A percentile compares a stretch with the other conserved stretches of the same genome.
phyloP scores from a whole-genome alignment of 176 grass and related monocot genomes.

The Eleusine indica region DNA sequence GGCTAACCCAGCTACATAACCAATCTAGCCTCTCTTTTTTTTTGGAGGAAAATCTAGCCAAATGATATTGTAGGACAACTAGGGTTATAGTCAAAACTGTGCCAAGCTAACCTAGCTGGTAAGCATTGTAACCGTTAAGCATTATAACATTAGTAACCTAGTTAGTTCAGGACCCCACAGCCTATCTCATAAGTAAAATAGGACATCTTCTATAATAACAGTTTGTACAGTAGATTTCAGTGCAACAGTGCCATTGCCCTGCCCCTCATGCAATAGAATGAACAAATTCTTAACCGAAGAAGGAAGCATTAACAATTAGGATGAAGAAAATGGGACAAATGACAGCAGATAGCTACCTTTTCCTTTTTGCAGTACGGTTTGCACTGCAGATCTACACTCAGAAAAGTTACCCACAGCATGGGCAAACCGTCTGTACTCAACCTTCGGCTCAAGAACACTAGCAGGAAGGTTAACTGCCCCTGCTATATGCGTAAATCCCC shows the following conservation, averaged over 20 bases:
- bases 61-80: not conserved
- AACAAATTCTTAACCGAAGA: not conserved
- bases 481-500: conserved; percentile 50
- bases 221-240: not conserved
- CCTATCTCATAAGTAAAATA: not conserved
- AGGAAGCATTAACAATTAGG: not conserved
- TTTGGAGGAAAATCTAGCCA: not conserved
- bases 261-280: not conserved
- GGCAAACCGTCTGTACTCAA: conserved; percentile 41
- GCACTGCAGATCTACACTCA: conserved; percentile 70
- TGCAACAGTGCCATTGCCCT: not conserved
- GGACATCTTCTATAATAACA: not conserved
- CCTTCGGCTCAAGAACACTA: conserved; percentile 49
- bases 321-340: not conserved
- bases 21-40: too few species aligned
- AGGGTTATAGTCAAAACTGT: not conserved
- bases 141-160: not conserved
- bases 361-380: conserved; percentile 74
- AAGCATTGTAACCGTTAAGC: too few species aligned
- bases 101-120: not conserved
- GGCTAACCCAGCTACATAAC: not conserved
- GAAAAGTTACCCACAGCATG: conserved; percentile 82
- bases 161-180: not conserved
- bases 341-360: conserved; percentile 53
- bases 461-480: conserved; percentile 53